Evolutionary conservation across 345 rosid genomes (phyloP).

Genomic region (Cardiospermum halicacabum): DNA sequence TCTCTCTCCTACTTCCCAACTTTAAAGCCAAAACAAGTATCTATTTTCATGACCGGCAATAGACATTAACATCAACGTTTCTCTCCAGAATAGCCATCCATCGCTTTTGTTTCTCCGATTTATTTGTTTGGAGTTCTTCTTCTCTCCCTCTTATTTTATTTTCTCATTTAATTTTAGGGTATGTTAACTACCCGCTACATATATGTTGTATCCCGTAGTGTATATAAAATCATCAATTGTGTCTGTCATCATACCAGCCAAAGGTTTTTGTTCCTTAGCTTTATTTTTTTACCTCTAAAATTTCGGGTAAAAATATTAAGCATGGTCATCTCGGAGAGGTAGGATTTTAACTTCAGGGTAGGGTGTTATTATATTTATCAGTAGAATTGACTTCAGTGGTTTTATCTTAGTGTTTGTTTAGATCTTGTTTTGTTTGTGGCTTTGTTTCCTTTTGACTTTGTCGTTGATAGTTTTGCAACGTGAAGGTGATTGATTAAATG

Average conservation of each 20-base stretch:
- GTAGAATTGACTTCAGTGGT: neutral
- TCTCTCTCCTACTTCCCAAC: constrained; percentile 45
- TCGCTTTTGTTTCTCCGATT: constrained; percentile 4
- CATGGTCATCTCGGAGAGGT: neutral
- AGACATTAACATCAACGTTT: constrained; percentile 16
- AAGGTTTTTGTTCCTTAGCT: constrained; percentile 20
- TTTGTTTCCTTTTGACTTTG: too few species aligned
- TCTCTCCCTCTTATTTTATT: neutral
- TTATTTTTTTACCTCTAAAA: neutral
- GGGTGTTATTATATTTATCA: neutral
- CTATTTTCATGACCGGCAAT: too few species aligned
- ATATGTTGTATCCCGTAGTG: constrained; percentile 42
- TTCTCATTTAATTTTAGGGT: constrained; percentile 26
- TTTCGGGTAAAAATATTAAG: neutral
- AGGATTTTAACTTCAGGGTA: neutral
- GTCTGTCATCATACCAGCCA: constrained; percentile 19
- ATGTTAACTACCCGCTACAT: constrained; percentile 27
- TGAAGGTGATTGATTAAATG: too few species aligned
- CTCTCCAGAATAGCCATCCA: constrained; percentile 4
- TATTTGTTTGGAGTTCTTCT: constrained; percentile 11
- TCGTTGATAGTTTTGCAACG: too few species aligned
- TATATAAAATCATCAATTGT: constrained; percentile 38
- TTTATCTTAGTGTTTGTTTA: neutral
- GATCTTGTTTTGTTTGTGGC: neutral
- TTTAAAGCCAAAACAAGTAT: constrained; percentile 27